Base-by-base conservation (phyloP, 805 yeast species). In the Myxozyma sirexii region DNA sequence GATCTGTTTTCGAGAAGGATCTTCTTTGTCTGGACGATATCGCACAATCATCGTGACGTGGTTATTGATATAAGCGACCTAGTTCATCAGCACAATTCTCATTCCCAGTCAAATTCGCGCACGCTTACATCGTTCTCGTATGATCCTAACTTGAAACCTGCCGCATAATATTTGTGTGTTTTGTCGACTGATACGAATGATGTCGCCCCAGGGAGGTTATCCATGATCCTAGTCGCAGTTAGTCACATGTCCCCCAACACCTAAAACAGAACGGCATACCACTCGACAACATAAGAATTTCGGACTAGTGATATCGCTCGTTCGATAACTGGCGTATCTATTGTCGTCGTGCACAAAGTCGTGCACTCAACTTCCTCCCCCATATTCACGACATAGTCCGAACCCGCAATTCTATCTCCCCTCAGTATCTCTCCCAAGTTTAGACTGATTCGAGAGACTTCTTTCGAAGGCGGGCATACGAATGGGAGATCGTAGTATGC, bases 141-240 rank as follows among this genome's bases (percentile, higher is more conserved):
- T 66, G 82, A 86, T 0, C 97, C 97, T 35, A 90, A 72, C 1
- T 96, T 92, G 74, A 91, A 90, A 1, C 97, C 97, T 2, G 94
- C 84, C 4, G 90, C 87, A 67, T 90, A 90, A 73, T 86, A 88
- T 67, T 87, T 84, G 64, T 82, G 81, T 19, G 81, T 77, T 49
- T 80, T 80, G 12, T 80, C 82, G 6, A 82, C 80, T 27, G 83
- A 80, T 35, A 86, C 82, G 65, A 86, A 87, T 0, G 96, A 87
- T 0, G 97, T 90, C 1, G 96, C 93, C 6, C 94, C 96, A 0
- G 97, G 97, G 35, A 90, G 75, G 23, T 85, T 88, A 74, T 91
- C 97, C 15, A 90, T 77, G 26, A 82, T 73, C 65, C 65, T 61
- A 23, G 4, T 1, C 10, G 17, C 21, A 17, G 43, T 45, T 15